phyloP scores from a whole-genome alignment of 106 monocot species.

The Allium sativum region DNA sequence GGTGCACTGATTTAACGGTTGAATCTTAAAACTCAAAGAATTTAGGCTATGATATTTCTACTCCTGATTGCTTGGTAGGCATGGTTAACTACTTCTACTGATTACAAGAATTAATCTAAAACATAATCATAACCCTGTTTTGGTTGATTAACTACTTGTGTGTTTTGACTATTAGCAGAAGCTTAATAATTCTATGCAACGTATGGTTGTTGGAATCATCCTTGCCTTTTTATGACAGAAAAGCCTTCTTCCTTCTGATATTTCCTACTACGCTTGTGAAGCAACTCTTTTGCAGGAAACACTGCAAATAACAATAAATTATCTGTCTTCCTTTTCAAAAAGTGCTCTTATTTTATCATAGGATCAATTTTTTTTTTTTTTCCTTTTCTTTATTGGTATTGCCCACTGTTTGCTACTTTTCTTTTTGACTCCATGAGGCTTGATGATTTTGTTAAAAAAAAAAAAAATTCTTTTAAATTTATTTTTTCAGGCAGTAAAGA shows the following conservation, averaged over 20 bases:
- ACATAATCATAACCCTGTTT: not conserved
- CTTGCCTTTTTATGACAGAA: too few relatives aligned
- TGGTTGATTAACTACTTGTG: not conserved
- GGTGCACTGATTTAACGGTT: not conserved
- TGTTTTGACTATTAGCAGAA: too few relatives aligned
- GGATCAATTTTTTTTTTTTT: not conserved
- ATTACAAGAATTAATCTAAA: not conserved
- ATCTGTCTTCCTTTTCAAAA: not conserved
- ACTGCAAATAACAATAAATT: not conserved
- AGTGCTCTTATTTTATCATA: not conserved
- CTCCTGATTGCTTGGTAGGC: too few relatives aligned
- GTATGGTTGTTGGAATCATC: too few relatives aligned
- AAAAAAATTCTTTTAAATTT: too few relatives aligned
- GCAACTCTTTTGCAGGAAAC: too few relatives aligned
- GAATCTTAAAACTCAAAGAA: not conserved
- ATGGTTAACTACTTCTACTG: not conserved
- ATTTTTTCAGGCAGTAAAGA: slow-evolving; percentile 44
- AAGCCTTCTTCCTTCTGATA: too few relatives aligned
- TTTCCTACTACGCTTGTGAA: too few relatives aligned
- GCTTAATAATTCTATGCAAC: too few relatives aligned
- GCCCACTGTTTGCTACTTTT: not conserved
- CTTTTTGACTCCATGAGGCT: not conserved
- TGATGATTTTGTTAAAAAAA: not conserved
- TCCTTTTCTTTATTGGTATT: not conserved
- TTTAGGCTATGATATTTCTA: not conserved